Evolutionary conservation across 139 green algal species (phyloP), one percentile per base, ranked within the genome.

Genomic region (Klebsormidium nitens): DNA sequence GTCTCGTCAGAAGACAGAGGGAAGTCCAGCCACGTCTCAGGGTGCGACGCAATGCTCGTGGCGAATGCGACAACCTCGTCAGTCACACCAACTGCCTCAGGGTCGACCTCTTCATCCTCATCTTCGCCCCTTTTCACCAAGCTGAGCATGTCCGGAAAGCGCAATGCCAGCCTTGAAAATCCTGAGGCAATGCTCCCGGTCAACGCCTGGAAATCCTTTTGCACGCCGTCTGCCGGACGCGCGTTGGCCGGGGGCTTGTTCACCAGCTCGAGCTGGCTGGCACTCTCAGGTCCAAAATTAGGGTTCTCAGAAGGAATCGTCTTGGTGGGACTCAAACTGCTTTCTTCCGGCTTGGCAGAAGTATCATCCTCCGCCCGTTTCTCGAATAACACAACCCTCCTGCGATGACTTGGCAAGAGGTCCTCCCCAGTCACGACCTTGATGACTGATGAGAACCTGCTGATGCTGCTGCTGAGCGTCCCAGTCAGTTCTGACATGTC

Each of bases 11-110:
- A 39, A 1, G 70, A 34, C 5, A 79, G 56, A 3, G 72, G 72
- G 62, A 79, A 79, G 35, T 76, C 64, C 19, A 79, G 32, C 72
- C 72, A 79, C 57, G 72, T 79, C 72, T 79, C 64, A 37, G 72
- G 72, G n/a, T 79, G 72, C 46, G 36, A 5, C 19, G 64, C 49
- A 32, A 79, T 50, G 35, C 64, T 69, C 17, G 31, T 31, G 5
- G 72, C 72, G 37, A 79, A 79, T 5, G 66, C 8, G 36, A 77
- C 59, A 14, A 77, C 48, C 6, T 77, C 69, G 37, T 75, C 69
- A 1, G 59, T 64, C 5, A 77, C 40, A 34, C 38, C 59, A 23
- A 67, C 23, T 19, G 34, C 40, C 60, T 31, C 60, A 32, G 55
- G n/a, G 29, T 23, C 29, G n/a, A 37, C 60, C 60, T 6, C 60